Evolutionary conservation across 768 basidiomycete genomes (phyloP).

Genomic region (Tulasnella sp.): DNA sequence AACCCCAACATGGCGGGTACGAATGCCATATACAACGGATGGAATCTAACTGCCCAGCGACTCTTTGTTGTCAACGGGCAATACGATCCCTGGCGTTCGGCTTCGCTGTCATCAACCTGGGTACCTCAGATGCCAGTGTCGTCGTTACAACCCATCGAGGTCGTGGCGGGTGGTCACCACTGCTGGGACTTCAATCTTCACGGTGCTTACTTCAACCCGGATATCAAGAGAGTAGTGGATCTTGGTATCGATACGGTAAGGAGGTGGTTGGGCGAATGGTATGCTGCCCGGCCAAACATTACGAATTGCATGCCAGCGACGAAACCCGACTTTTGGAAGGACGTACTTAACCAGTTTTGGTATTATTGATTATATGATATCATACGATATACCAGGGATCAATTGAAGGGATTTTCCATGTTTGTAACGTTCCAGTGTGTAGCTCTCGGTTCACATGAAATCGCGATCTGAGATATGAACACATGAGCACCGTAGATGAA

Average conservation of each 20-base stretch:
- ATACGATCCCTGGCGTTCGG: constrained; percentile 15
- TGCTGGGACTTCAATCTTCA: constrained; percentile 11
- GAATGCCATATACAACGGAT: constrained; percentile 10
- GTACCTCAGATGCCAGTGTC: neutral
- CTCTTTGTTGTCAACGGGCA: constrained; percentile 15
- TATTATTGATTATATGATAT: too few relatives aligned
- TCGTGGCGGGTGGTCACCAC: constrained; percentile 4
- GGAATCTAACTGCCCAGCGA: constrained; percentile 5
- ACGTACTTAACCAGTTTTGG: too few relatives aligned
- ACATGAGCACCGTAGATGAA: too few relatives aligned
- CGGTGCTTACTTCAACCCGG: neutral
- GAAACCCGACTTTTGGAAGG: neutral
- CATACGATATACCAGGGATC: too few relatives aligned
- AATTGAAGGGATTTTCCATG: too few relatives aligned
- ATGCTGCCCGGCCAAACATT: neutral
- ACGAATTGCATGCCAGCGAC: neutral
- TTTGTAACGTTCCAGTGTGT: too few relatives aligned
- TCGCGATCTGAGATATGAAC: too few relatives aligned
- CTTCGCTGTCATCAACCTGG: constrained; percentile 12
- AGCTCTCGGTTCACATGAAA: too few relatives aligned
- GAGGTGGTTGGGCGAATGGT: constrained; percentile 6
- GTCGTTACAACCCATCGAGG: neutral
- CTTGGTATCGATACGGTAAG: neutral
- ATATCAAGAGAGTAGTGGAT: neutral
- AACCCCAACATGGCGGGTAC: neutral